Evolutionary conservation across 805 yeast genomes (phyloP).

Genomic region (Saccharomycopsis malanga): DNA sequence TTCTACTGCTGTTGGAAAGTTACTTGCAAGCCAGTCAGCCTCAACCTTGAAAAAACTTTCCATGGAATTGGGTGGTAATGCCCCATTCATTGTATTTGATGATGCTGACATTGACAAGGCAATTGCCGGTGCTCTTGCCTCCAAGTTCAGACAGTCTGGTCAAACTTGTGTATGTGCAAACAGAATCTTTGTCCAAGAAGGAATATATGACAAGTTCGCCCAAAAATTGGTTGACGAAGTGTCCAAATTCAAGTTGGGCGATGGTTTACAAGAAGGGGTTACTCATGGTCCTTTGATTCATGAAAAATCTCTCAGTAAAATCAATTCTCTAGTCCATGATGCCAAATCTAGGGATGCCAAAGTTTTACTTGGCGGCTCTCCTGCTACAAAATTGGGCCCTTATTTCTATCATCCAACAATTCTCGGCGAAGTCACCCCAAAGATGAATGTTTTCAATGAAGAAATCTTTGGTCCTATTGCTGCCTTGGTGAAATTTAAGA

Average conservation of each 20-base stretch:
- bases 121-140: constrained; percentile 54
- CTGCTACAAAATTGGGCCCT: constrained; percentile 49
- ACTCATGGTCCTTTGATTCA: constrained; percentile 78
- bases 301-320: constrained; percentile 53
- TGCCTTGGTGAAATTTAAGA: constrained; percentile 54
- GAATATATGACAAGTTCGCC: constrained; percentile 57
- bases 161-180: constrained; percentile 82
- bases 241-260: constrained; percentile 46
- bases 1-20: constrained; percentile 65
- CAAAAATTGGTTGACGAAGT: constrained; percentile 41
- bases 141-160: constrained; percentile 71
- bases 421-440: constrained; percentile 48
- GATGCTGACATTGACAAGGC: constrained; percentile 66
- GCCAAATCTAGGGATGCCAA: constrained; percentile 62
- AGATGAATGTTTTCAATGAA: constrained; percentile 53
- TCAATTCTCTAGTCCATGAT: constrained; percentile 54
- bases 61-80: constrained; percentile 75
- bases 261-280: constrained; percentile 48
- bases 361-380: constrained; percentile 53
- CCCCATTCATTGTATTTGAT: constrained; percentile 68
- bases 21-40: constrained; percentile 54
- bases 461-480: constrained; percentile 83
- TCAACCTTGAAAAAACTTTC: constrained; percentile 63
- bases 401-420: constrained; percentile 65
- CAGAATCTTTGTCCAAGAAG: constrained; percentile 57